Evolutionary conservation across 2,329 filamentous ascomycete species (phyloP), one percentile per base, ranked within the genome.

Genomic region (Fonsecaea erecta): DNA sequence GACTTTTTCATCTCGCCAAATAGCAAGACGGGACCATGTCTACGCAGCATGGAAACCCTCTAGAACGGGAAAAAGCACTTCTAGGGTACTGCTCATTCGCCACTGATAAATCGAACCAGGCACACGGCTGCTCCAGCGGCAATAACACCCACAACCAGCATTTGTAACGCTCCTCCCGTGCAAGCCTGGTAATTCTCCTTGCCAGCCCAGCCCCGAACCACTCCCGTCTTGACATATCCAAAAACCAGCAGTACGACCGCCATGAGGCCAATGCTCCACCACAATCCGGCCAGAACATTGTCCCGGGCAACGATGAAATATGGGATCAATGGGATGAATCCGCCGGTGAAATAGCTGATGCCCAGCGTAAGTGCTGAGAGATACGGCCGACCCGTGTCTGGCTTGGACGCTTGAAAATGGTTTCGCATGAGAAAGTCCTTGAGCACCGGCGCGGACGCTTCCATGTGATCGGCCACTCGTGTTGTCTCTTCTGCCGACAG

Each of bases 71-170:
- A 7, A 16, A 52, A 52, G 32, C 26, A 3, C 16, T 32, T 53
- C 32, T 53, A 32, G 43, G 43, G 12, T 24, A 12, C 11, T 14
- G 18, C 48, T 65, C 40, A 68, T 21, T 26, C 48, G n/a, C 57
- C 62, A 28, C 65, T 69, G 59, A 69, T 67, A n/a, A 68, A 34
- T 48, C 66, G 55, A 18, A 69, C 64, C 62, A 90, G 83, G 3
- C 77, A 82, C 75, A 90, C 89, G 24, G 88, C 88, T 8, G 87
- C 86, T 1, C 85, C 88, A 0, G 88, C 88, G 4, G 88, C 88
- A 62, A 89, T 68, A 14, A 86, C 84, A 32, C 88, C 88, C 52
- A 90, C 84, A 21, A 88, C 72, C 52, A 89, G 77, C 74, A 89
- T 91, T 77, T 90, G 86, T 30, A 87, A 56, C 0, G 87, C 87